Evolutionary conservation across 176 grass and related monocot species (phyloP).

Genomic region (Bolboschoenus planiculmis): DNA sequence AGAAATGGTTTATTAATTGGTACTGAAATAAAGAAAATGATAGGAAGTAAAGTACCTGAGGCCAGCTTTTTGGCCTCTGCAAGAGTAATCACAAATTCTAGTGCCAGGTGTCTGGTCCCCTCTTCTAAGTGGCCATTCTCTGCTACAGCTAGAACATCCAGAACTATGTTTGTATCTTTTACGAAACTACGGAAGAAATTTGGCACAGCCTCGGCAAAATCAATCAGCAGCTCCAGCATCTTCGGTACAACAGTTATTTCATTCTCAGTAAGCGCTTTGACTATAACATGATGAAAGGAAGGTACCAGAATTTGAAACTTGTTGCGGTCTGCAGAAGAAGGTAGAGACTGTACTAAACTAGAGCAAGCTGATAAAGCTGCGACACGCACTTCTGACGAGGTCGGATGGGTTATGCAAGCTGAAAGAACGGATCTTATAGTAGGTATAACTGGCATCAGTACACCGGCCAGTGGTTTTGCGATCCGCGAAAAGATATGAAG

Average conservation of each 20-base stretch:
- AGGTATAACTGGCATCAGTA: conserved; percentile 45
- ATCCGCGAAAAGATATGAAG: conserved; percentile 66
- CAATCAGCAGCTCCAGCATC: conserved; percentile 75
- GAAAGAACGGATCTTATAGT: conserved; percentile 66
- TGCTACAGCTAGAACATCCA: conserved; percentile 10
- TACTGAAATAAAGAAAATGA: background rate
- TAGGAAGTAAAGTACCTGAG: conserved; percentile 31
- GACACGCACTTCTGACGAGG: conserved; percentile 66
- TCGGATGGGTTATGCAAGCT: conserved; percentile 40
- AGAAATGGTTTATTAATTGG: background rate
- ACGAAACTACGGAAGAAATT: conserved; percentile 40
- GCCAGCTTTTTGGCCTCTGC: conserved; percentile 73
- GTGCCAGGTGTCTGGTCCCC: conserved; percentile 64
- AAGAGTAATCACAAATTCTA: conserved; percentile 86
- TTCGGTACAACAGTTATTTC: conserved; percentile 32
- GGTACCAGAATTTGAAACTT: conserved; percentile 61
- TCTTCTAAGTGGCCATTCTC: conserved; percentile 51
- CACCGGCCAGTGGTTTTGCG: conserved; percentile 52
- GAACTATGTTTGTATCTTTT: background rate
- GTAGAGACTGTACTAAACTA: conserved; percentile 71
- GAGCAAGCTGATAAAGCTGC: conserved; percentile 45
- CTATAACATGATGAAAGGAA: conserved; percentile 45
- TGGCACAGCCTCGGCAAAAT: conserved; percentile 68
- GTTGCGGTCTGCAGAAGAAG: conserved; percentile 50
- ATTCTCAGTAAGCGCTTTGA: conserved; percentile 24